A percentile compares a stretch with the other conserved stretches of the same genome.
Evolutionary conservation across 2,329 filamentous ascomycete species (phyloP).

Genomic region (Aaosphaeria pasadenensis): DNA sequence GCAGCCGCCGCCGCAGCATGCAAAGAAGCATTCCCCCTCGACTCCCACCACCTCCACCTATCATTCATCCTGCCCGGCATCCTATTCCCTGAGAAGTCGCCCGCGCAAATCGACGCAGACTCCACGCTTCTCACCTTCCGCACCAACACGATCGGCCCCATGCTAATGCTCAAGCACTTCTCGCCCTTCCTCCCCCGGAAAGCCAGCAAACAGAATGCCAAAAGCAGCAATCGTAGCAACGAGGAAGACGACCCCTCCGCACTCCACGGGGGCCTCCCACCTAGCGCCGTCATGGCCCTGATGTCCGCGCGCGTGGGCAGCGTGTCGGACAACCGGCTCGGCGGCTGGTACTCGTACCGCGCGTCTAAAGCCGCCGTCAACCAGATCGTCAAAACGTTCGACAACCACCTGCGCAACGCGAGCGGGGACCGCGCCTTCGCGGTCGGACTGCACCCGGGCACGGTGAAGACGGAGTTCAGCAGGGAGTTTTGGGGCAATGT

Average conservation of each 20-base stretch:
- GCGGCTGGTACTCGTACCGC: slow-evolving; percentile 82
- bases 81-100: slow-evolving; percentile 70
- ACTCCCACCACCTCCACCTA: slow-evolving; percentile 59
- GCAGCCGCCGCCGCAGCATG: slow-evolving; percentile 54
- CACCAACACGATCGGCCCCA: slow-evolving; percentile 70
- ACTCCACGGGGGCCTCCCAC: background rate
- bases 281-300: slow-evolving; percentile 64
- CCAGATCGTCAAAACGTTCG: slow-evolving; percentile 67
- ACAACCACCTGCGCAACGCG: slow-evolving; percentile 60
- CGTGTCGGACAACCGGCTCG: slow-evolving; percentile 67
- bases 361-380: slow-evolving; percentile 73
- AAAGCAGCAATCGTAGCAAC: slow-evolving; percentile 6
- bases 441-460: slow-evolving; percentile 74
- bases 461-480: slow-evolving; percentile 72
- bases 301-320: slow-evolving; percentile 78
- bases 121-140: slow-evolving; percentile 66
- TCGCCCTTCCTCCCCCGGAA: slow-evolving; percentile 64
- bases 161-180: slow-evolving; percentile 77
- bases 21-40: slow-evolving; percentile 50
- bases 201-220: slow-evolving; percentile 3
- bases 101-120: slow-evolving; percentile 60
- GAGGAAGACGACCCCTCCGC: slow-evolving; percentile 37
- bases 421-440: slow-evolving; percentile 63
- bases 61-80: slow-evolving; percentile 69
- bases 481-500: slow-evolving; percentile 69